These are phyloP conservation scores for Leishmania martiniquensis DNA, from an alignment of 208 protist species.

Conservation along the genomic window DNA sequence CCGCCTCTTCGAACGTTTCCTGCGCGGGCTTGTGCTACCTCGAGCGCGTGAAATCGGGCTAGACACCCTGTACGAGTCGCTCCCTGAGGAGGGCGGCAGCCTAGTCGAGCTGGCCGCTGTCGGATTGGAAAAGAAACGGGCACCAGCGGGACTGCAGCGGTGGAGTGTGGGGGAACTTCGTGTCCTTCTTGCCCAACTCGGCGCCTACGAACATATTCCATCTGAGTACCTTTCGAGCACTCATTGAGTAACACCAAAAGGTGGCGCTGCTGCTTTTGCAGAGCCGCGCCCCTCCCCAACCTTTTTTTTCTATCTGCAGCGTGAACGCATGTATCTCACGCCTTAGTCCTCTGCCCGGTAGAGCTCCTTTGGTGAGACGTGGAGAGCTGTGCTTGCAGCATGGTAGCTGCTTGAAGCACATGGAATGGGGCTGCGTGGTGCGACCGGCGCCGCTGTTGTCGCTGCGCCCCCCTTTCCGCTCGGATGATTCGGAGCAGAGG, in stretches of 20 bases:
- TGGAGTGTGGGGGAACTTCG: constrained; percentile 68
- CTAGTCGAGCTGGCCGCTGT: constrained; percentile 34
- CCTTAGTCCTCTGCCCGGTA: too few species aligned
- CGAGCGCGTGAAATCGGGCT: constrained; percentile 35
- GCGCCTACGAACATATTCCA: constrained; percentile 41
- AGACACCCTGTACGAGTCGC: constrained; percentile 14
- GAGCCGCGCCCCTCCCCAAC: not conserved
- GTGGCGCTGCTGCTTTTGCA: not conserved
- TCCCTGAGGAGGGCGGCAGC: constrained; percentile 45
- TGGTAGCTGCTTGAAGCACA: not conserved
- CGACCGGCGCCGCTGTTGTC: not conserved
- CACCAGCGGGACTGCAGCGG: constrained; percentile 54
- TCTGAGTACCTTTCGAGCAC: constrained; percentile 18
- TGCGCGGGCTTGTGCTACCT: constrained; percentile 42
- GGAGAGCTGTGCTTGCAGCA: not conserved
- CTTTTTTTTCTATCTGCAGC: too few species aligned
- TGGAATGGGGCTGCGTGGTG: not conserved
- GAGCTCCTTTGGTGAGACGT: not conserved
- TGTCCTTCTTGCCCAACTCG: constrained; percentile 44
- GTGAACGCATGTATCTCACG: not conserved
- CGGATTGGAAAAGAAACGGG: constrained; percentile 33
- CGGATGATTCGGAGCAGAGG: not conserved
- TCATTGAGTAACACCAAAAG: not conserved
- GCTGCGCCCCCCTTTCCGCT: not conserved
- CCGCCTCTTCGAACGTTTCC: constrained; percentile 49